phyloP scores from a whole-genome alignment of 345 rosid genomes.

The Populus deltoides region DNA sequence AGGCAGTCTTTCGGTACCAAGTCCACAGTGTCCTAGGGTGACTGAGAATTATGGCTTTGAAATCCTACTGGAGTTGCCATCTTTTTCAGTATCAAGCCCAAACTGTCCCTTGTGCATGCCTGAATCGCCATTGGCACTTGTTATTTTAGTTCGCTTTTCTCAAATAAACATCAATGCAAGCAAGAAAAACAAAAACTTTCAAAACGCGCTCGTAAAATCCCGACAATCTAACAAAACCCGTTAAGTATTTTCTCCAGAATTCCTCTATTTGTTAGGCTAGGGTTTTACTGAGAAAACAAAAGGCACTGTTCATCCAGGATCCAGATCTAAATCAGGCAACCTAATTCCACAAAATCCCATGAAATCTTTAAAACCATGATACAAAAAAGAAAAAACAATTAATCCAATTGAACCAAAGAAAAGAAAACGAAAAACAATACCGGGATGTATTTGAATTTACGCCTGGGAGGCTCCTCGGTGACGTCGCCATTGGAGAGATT shows the following conservation, averaged over 20 bases:
- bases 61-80: not conserved
- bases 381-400: not conserved
- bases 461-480: slow-evolving; percentile 59
- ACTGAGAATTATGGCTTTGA: not conserved
- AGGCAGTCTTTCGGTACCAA: not conserved
- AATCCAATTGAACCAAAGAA: slow-evolving; percentile 6
- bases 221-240: not conserved
- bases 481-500: slow-evolving; percentile 33
- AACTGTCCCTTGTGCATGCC: not conserved
- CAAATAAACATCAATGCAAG: not conserved
- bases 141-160: not conserved
- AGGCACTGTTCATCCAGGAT: slow-evolving; percentile 5
- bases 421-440: slow-evolving; percentile 28
- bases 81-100: not conserved
- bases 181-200: not conserved
- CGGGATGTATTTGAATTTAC: slow-evolving; percentile 90
- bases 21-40: not conserved
- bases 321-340: slow-evolving; percentile 16
- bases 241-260: not conserved
- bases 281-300: not conserved
- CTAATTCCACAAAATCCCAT: not conserved
- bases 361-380: not conserved
- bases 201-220: not conserved
- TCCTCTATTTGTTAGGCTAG: too few relatives aligned
- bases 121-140: not conserved